Percentiles rank a stretch among this genome's conserved stretches.
phyloP scores from a whole-genome alignment of 2,329 filamentous ascomycete species.

The Arachnomyces sp. region DNA sequence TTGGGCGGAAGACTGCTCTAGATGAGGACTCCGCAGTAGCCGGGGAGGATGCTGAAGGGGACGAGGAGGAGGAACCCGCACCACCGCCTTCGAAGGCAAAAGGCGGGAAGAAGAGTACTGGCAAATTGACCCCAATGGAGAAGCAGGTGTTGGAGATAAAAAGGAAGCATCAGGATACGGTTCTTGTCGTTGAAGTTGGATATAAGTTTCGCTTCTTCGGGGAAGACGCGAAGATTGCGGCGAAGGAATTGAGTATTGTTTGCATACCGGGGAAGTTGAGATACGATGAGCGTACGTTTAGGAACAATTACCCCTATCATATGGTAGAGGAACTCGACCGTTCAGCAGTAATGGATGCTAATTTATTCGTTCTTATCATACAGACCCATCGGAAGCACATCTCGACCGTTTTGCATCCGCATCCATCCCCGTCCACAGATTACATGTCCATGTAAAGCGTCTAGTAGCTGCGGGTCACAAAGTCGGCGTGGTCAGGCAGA shows the following conservation, averaged over 20 bases:
- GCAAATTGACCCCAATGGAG: slow-evolving; percentile 91
- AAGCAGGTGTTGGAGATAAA: slow-evolving; percentile 92
- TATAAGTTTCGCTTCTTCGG: slow-evolving; percentile 98
- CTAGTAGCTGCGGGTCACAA: slow-evolving; percentile 90
- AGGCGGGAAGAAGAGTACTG: slow-evolving; percentile 59
- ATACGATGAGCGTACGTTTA: slow-evolving; percentile 81
- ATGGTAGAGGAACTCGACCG: too few relatives aligned
- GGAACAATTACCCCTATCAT: background rate
- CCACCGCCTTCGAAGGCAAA: slow-evolving; percentile 41
- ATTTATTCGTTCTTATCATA: slow-evolving; percentile 12
- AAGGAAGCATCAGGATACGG: slow-evolving; percentile 75
- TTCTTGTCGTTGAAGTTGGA: slow-evolving; percentile 88
- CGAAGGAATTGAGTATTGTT: slow-evolving; percentile 86
- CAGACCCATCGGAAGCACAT: slow-evolving; percentile 82
- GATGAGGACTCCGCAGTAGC: slow-evolving; percentile 46
- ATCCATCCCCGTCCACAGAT: slow-evolving; percentile 83
- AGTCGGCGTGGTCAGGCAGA: slow-evolving; percentile 86
- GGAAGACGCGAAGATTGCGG: slow-evolving; percentile 81
- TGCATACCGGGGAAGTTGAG: slow-evolving; percentile 93
- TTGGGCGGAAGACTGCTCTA: slow-evolving; percentile 51
- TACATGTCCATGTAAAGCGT: slow-evolving; percentile 89
- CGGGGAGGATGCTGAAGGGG: slow-evolving; percentile 51
- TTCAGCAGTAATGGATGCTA: slow-evolving; percentile 3
- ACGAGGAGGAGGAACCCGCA: slow-evolving; percentile 44
- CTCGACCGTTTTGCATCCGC: slow-evolving; percentile 87